These are phyloP conservation scores for Begonia fuchsioides DNA, from an alignment of 306 rosid species.

Conservation along the genomic window DNA sequence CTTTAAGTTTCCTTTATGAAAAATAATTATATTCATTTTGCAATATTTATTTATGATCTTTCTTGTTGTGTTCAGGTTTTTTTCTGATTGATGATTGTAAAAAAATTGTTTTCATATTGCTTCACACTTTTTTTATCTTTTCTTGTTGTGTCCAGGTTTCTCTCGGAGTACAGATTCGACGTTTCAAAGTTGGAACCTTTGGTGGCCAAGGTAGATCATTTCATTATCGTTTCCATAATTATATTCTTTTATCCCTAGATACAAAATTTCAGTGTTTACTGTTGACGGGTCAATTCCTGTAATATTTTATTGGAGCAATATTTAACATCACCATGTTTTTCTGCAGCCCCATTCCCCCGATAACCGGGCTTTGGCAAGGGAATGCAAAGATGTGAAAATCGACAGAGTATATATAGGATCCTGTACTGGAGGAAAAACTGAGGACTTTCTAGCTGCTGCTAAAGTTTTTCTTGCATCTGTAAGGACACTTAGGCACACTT, in stretches of 20 bases:
- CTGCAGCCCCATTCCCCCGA: conserved; percentile 97
- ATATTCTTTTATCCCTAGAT: neutral
- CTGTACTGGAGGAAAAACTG: conserved; percentile 85
- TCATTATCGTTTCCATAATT: neutral
- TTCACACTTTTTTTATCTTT: neutral
- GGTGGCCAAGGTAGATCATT: conserved; percentile 65
- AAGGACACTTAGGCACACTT: conserved; percentile 6
- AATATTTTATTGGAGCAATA: no score
- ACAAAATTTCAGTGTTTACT: neutral
- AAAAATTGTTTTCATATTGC: neutral
- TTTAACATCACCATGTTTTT: neutral
- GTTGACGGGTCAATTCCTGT: no score
- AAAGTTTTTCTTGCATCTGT: conserved; percentile 72
- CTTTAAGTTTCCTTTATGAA: neutral
- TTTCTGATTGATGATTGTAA: conserved; percentile 26
- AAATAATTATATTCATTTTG: no score
- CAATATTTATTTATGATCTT: no score
- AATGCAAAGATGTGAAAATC: conserved; percentile 90
- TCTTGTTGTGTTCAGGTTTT: conserved; percentile 38
- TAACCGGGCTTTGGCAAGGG: conserved; percentile 89
- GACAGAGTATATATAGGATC: conserved; percentile 89
- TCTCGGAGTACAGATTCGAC: conserved; percentile 70
- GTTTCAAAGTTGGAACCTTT: conserved; percentile 74
- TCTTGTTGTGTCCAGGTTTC: conserved; percentile 39
- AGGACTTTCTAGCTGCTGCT: conserved; percentile 83